These are phyloP conservation scores for Ustilago esculenta DNA, from an alignment of 1,284 basidiomycete species.

Conservation along the genomic window DNA sequence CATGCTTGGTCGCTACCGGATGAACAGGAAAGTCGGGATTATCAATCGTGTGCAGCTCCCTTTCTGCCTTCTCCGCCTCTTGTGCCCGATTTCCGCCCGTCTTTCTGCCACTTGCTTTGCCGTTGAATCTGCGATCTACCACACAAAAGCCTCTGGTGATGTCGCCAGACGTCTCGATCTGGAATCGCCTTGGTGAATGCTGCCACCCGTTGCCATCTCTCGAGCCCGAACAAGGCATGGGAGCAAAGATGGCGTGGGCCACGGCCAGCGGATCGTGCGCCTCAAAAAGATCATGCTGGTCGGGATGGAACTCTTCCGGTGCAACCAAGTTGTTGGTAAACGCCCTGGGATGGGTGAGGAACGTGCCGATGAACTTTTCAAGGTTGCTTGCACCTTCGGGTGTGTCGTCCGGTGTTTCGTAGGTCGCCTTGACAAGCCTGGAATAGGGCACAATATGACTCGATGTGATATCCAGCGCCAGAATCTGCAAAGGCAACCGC, in stretches of 20 bases:
- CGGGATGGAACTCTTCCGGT: slow-evolving; percentile 53
- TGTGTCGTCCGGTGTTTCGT: slow-evolving; percentile 23
- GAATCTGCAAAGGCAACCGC: slow-evolving; percentile 51
- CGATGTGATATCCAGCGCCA: slow-evolving; percentile 61
- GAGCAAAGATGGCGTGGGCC: slow-evolving; percentile 57
- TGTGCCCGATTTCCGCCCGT: slow-evolving; percentile 38
- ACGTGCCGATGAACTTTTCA: slow-evolving; percentile 49
- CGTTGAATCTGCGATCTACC: slow-evolving; percentile 49
- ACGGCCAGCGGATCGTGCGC: slow-evolving; percentile 64
- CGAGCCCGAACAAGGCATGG: slow-evolving; percentile 9
- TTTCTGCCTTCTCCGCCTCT: slow-evolving; percentile 18
- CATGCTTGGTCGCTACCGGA: neutral
- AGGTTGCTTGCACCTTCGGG: slow-evolving; percentile 23
- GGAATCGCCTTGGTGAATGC: slow-evolving; percentile 38
- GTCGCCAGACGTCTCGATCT: slow-evolving; percentile 57
- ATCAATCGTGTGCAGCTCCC: slow-evolving; percentile 20
- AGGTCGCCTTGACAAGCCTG: slow-evolving; percentile 42
- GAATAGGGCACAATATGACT: slow-evolving; percentile 58
- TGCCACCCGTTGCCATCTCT: slow-evolving; percentile 34
- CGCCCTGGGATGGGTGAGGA: slow-evolving; percentile 56
- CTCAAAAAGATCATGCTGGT: slow-evolving; percentile 56
- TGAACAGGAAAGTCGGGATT: slow-evolving; percentile 24
- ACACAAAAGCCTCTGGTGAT: slow-evolving; percentile 61
- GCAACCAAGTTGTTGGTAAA: slow-evolving; percentile 60
- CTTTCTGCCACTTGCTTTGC: slow-evolving; percentile 40